phyloP scores from a whole-genome alignment of 371 early-diverging fungal species.

The Catenaria anguillulae region DNA sequence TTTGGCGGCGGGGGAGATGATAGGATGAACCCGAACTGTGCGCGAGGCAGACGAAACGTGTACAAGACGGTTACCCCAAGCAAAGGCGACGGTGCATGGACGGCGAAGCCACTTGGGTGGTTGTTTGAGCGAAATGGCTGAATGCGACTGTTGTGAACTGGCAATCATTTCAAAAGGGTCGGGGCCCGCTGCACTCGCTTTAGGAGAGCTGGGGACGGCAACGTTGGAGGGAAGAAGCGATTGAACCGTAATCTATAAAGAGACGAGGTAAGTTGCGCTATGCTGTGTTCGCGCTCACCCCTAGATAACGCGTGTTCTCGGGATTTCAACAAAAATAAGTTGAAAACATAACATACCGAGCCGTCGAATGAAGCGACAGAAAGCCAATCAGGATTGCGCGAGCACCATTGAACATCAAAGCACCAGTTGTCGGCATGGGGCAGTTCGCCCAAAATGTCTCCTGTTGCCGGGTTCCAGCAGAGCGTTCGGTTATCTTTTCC shows the following conservation, averaged over 20 bases:
- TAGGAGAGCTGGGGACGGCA: slow-evolving; percentile 14
- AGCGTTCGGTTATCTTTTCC: slow-evolving; percentile 85
- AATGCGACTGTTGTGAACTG: slow-evolving; percentile 11
- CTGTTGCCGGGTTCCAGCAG: slow-evolving; percentile 72
- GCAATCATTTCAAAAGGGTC: slow-evolving; percentile 58
- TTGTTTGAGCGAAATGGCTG: slow-evolving; percentile 51
- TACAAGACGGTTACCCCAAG: slow-evolving; percentile 78
- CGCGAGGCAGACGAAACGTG: slow-evolving; percentile 18
- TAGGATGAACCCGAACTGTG: no score
- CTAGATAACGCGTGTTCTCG: no score
- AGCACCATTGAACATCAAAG: slow-evolving; percentile 86
- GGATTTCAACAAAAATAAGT: not conserved
- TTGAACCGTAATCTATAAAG: slow-evolving; percentile 49
- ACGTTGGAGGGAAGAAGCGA: slow-evolving; percentile 34
- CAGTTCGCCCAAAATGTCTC: slow-evolving; percentile 58
- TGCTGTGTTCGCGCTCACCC: no score
- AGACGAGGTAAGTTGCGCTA: no score
- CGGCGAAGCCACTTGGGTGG: slow-evolving; percentile 93
- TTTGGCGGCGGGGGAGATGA: slow-evolving; percentile 22
- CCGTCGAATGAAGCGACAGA: slow-evolving; percentile 68
- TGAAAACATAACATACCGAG: not conserved
- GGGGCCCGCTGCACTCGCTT: no score
- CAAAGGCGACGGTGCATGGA: slow-evolving; percentile 77
- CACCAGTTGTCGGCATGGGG: slow-evolving; percentile 68
- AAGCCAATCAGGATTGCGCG: slow-evolving; percentile 74